Percentiles rank a stretch among this genome's conserved stretches.
These are phyloP conservation scores for Lactuca sativa DNA, from an alignment of 129 eudicot species.

Conservation along the genomic window DNA sequence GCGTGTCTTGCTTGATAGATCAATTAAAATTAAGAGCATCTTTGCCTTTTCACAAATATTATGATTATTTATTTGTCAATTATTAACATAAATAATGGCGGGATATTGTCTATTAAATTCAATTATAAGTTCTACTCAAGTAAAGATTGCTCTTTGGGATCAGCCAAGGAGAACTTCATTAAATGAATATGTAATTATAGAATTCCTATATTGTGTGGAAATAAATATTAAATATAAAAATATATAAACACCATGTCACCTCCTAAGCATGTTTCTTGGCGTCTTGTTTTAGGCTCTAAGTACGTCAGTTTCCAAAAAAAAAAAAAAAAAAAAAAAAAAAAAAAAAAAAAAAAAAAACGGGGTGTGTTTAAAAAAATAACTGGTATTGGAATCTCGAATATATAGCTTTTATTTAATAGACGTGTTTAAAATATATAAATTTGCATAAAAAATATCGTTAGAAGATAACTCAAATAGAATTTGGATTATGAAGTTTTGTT, in stretches of 20 bases:
- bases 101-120: neutral
- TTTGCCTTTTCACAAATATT: constrained; percentile 12
- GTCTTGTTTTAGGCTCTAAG: neutral
- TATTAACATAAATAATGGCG: neutral
- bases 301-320: neutral
- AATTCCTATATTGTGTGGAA: no score
- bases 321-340: no score
- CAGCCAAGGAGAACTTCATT: neutral
- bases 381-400: no score
- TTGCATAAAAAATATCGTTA: no score
- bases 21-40: constrained; percentile 17
- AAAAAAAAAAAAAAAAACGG: no score
- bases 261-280: neutral
- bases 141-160: neutral
- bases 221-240: neutral
- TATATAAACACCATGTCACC: neutral
- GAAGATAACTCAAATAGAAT: no score
- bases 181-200: neutral
- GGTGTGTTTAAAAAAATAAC: no score
- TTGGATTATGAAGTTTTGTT: no score
- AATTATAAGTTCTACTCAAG: neutral
- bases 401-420: no score
- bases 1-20: constrained; percentile 29
- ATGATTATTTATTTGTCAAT: constrained; percentile 2
- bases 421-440: no score